Conservation (phyloP, 495 filamentous ascomycete genomes). For the Elaphomyces granulatus region DNA sequence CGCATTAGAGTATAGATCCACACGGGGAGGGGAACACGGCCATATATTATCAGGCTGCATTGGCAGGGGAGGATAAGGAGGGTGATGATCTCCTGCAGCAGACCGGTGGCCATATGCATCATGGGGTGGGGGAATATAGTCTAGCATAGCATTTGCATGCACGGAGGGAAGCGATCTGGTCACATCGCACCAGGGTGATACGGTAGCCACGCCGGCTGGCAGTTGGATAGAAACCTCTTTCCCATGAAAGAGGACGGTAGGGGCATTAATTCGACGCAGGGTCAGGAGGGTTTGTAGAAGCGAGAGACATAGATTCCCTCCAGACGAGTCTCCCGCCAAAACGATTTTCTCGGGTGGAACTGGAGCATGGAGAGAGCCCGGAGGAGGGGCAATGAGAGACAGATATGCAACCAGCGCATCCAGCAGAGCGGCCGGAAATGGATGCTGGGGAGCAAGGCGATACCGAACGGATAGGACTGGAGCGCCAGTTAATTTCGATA, state of each 20-base stretch:
- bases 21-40: constrained; percentile 56
- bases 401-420: constrained; percentile 79
- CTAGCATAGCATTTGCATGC: constrained; percentile 44
- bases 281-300: constrained; percentile 64
- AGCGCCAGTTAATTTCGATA: constrained; percentile 37
- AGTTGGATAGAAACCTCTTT: constrained; percentile 43
- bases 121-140: constrained; percentile 52
- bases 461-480: constrained; percentile 73
- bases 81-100: constrained; percentile 5
- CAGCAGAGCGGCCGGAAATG: constrained; percentile 71
- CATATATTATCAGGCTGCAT: constrained; percentile 46
- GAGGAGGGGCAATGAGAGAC: constrained; percentile 64
- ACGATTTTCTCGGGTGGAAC: constrained; percentile 58
- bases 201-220: constrained; percentile 51
- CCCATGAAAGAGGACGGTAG: constrained; percentile 50
- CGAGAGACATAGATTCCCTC: constrained; percentile 58
- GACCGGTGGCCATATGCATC: constrained; percentile 8
- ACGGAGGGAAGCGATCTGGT: constrained; percentile 60
- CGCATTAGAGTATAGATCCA: constrained; percentile 53
- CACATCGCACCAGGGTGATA: constrained; percentile 67
- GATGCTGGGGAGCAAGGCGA: constrained; percentile 67
- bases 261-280: constrained; percentile 38
- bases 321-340: constrained; percentile 76
- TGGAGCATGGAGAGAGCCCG: constrained; percentile 54
- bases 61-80: constrained; percentile 19